Evolutionary conservation across 2,329 filamentous ascomycete species (phyloP).

Genomic region (Aspergillus niger): DNA sequence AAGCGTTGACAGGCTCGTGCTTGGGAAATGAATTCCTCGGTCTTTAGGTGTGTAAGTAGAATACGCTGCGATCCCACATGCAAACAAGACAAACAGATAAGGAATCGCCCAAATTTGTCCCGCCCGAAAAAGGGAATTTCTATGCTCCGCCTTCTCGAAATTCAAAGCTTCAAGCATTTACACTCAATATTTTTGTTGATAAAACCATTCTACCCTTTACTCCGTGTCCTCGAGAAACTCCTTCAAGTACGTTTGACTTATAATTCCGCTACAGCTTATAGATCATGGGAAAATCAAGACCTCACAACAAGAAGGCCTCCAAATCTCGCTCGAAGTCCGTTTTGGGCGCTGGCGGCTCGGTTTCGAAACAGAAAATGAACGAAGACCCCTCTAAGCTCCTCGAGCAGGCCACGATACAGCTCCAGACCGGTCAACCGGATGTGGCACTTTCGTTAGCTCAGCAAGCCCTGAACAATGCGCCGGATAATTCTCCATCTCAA

Average conservation of each 20-base stretch:
- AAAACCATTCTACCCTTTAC: neutral
- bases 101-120: constrained; percentile 33
- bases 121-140: constrained; percentile 21
- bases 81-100: constrained; percentile 46
- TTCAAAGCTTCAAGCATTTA: constrained; percentile 3
- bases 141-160: constrained; percentile 15
- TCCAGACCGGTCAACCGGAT: constrained; percentile 61
- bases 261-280: constrained; percentile 11
- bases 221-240: neutral
- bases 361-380: constrained; percentile 47
- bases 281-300: constrained; percentile 57
- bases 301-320: constrained; percentile 48
- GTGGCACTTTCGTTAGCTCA: constrained; percentile 58
- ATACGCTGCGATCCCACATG: constrained; percentile 38
- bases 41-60: constrained; percentile 20
- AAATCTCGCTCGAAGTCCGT: constrained; percentile 47
- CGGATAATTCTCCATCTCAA: constrained; percentile 40
- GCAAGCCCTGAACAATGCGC: constrained; percentile 50
- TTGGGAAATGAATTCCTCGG: constrained; percentile 12
- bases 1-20: neutral
- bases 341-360: constrained; percentile 43
- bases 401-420: constrained; percentile 56
- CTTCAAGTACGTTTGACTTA: constrained; percentile 16
- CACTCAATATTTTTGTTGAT: neutral
- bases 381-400: constrained; percentile 59